Evolutionary conservation across 345 rosid genomes (phyloP), one percentile per base, ranked within the genome.

Genomic region (Clarkia xantiana): DNA sequence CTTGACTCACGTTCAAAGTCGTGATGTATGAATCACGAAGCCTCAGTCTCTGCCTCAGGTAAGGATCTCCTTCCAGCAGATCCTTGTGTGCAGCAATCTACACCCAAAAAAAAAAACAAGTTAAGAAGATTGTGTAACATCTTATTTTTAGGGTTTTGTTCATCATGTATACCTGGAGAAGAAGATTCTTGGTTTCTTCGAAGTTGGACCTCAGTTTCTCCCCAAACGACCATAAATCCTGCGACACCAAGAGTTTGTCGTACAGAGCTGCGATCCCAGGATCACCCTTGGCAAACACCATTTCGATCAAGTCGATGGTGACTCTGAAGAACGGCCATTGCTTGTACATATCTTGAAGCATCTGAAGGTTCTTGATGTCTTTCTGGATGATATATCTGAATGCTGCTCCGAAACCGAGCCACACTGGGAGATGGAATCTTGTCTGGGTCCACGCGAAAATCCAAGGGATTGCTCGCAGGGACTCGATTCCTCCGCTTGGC

Each of bases 361-460:
- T 76, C 49, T 75, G 79, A 45, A 90, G 88, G 64, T 90, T 81
- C 71, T 68, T 86, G 8, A 40, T 29, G 56, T 86, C 87, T 58
- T 86, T 91, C 63, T 75, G 57, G 51, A 84, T 84, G 39, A 74
- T 72, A 3, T 72, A 75, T 56, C 54, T 86, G 61, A 91, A 91
- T 41, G 96, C 96, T 2, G 75, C 77, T 53, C 98, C 86, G 51
- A 86, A 84, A 49, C 98, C 98, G 50, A 91, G 94, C 98, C 98
- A 86, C 11, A 86, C 94, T 0, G 96, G 98, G 23, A 91, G 76
- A 62, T 86, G 96, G 53, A 91, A 91, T 67, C 98, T 84, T 3
- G 96, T 86, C 65, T 91, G 96, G 14, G 98, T 86, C 98, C 98
- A 91, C 0, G 96, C 98, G 68, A 91, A 91, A 62, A 91, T 86